Conservation (phyloP, 305 asterid species). For the Coffea humblotiana region DNA sequence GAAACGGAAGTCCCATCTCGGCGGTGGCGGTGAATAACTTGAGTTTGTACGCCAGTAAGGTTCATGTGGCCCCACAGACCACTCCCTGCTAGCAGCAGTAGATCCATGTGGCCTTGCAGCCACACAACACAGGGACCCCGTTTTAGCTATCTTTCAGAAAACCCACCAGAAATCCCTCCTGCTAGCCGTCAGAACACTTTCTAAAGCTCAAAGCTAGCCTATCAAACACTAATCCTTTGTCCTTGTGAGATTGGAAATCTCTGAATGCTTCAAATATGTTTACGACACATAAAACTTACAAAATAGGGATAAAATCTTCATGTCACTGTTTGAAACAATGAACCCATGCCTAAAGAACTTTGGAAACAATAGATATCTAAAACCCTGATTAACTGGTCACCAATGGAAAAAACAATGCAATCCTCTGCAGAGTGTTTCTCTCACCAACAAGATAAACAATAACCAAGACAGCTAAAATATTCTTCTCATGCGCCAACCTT, state of each 20-base stretch:
- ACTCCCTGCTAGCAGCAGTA: constrained; percentile 76
- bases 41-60: constrained; percentile 96
- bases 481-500: constrained; percentile 4
- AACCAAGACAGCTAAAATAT: neutral
- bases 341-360: neutral
- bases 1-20: constrained; percentile 83
- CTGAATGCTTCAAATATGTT: neutral
- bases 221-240: neutral
- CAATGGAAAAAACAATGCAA: neutral
- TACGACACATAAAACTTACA: neutral
- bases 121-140: constrained; percentile 99
- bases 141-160: constrained; percentile 79
- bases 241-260: neutral
- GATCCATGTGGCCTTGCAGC: constrained; percentile 99
- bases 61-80: constrained; percentile 93
- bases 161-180: constrained; percentile 37
- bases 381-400: neutral
- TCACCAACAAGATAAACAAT: neutral
- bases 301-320: neutral
- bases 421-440: neutral
- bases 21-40: constrained; percentile 92
- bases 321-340: neutral
- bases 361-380: neutral
- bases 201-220: constrained; percentile 18
- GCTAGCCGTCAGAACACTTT: constrained; percentile 26